A percentile compares a stretch with the other conserved stretches of the same genome.
These are phyloP conservation scores for Solanum habrochaites DNA, from an alignment of 257 asterid species.

Conservation along the genomic window DNA sequence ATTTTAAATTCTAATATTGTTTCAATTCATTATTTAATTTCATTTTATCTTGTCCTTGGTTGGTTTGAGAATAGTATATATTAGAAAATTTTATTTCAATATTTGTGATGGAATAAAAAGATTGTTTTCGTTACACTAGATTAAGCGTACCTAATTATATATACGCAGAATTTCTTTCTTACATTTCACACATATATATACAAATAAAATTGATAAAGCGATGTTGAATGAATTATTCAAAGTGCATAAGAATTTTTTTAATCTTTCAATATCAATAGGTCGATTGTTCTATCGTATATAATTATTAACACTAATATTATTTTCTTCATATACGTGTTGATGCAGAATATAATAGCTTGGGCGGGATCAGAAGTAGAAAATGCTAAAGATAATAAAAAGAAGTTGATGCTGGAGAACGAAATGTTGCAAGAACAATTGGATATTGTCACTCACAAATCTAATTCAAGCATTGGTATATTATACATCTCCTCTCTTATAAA, in stretches of 20 bases:
- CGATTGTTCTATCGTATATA: background rate
- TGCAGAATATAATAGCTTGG: slow-evolving; percentile 1
- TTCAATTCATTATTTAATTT: background rate
- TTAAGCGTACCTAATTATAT: background rate
- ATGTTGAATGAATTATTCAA: background rate
- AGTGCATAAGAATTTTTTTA: background rate
- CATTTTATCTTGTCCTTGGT: background rate
- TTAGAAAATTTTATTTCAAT: no score
- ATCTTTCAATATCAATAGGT: background rate
- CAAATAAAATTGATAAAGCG: background rate
- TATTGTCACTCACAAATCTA: background rate
- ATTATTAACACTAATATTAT: background rate
- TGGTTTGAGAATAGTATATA: background rate
- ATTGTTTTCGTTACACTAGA: background rate
- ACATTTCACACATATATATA: background rate
- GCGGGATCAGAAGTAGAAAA: background rate
- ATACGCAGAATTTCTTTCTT: background rate
- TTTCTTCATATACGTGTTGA: background rate
- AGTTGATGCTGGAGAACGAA: background rate
- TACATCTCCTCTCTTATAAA: background rate
- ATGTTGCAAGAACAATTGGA: background rate
- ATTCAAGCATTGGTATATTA: background rate
- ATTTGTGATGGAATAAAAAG: background rate
- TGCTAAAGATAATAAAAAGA: background rate
- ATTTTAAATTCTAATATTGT: background rate